Percentiles rank a stretch among this genome's conserved stretches.
Conservation (phyloP, 2,329 filamentous ascomycete species). For the Microsporum audouinii region DNA sequence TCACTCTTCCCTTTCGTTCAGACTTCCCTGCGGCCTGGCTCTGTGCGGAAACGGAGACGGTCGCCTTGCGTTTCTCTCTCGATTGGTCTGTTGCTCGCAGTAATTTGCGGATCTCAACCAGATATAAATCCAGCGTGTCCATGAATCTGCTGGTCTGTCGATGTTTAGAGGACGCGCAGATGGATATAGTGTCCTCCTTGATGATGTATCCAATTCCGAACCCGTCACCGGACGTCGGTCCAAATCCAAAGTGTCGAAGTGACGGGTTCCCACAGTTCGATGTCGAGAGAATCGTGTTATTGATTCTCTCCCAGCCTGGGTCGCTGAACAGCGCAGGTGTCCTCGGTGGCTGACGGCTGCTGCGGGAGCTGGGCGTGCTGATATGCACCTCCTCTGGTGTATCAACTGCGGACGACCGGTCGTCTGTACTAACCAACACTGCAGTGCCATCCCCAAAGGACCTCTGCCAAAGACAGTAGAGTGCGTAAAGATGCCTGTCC, state of each 20-base stretch:
- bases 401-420: slow-evolving; percentile 50
- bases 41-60: slow-evolving; percentile 46
- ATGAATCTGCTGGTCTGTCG: slow-evolving; percentile 84
- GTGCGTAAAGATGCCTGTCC: slow-evolving; percentile 83
- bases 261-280: slow-evolving; percentile 98
- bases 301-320: slow-evolving; percentile 83
- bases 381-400: slow-evolving; percentile 15
- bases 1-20: slow-evolving; percentile 49
- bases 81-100: slow-evolving; percentile 54
- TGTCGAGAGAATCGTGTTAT: slow-evolving; percentile 86
- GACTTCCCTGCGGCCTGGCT: slow-evolving; percentile 40
- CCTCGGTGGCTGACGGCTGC: slow-evolving; percentile 35
- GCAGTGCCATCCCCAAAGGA: slow-evolving; percentile 60
- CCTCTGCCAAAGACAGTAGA: slow-evolving; percentile 92
- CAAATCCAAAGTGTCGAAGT: slow-evolving; percentile 91
- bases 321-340: slow-evolving; percentile 75
- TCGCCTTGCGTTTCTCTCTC: slow-evolving; percentile 36
- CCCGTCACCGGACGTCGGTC: slow-evolving; percentile 82
- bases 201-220: slow-evolving; percentile 99
- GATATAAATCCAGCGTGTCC: slow-evolving; percentile 78
- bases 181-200: slow-evolving; percentile 81
- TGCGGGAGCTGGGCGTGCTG: slow-evolving; percentile 14
- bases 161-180: slow-evolving; percentile 89
- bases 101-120: slow-evolving; percentile 79
- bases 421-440: slow-evolving; percentile 43